Percentiles rank a stretch among this genome's conserved stretches.
Evolutionary conservation across 441 rosid genomes (phyloP).

Genomic region (Jatropha multifida): DNA sequence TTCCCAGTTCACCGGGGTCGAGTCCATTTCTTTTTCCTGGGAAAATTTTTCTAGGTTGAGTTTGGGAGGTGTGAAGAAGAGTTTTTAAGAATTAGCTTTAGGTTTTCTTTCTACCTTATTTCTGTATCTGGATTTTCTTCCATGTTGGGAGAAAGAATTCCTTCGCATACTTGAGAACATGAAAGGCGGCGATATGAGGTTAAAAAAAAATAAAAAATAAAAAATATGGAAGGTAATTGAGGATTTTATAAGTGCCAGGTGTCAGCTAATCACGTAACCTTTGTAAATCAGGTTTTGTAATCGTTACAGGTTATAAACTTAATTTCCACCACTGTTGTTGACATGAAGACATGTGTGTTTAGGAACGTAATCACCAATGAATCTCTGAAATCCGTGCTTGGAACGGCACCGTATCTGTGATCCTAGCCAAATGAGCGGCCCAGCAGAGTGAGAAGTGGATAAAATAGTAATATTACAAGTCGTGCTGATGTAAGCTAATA

Average conservation of each 20-base stretch:
- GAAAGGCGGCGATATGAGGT: slow-evolving; percentile 39
- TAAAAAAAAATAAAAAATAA: not conserved
- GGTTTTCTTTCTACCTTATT: not conserved
- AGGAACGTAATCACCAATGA: not conserved
- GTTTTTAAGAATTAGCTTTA: not conserved
- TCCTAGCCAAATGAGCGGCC: not conserved
- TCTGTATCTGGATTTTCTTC: slow-evolving; percentile 1
- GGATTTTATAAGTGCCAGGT: not conserved
- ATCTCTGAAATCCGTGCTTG: not conserved
- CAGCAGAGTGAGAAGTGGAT: too few species aligned
- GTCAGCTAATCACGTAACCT: not conserved
- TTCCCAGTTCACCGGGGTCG: slow-evolving; percentile 81
- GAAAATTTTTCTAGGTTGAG: slow-evolving; percentile 13
- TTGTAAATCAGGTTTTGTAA: not conserved
- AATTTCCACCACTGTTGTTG: not conserved
- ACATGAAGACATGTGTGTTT: not conserved
- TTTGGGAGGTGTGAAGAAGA: not conserved
- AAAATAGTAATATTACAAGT: not conserved
- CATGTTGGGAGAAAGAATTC: not conserved
- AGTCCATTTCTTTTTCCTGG: slow-evolving; percentile 45
- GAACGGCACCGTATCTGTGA: not conserved
- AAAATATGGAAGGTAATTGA: not conserved
- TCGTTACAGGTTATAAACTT: not conserved
- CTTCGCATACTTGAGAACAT: not conserved
- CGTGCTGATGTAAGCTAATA: not conserved